Base-by-base conservation (phyloP, 2,329 filamentous ascomycete species). In the Tolypocladium pustulatum region DNA sequence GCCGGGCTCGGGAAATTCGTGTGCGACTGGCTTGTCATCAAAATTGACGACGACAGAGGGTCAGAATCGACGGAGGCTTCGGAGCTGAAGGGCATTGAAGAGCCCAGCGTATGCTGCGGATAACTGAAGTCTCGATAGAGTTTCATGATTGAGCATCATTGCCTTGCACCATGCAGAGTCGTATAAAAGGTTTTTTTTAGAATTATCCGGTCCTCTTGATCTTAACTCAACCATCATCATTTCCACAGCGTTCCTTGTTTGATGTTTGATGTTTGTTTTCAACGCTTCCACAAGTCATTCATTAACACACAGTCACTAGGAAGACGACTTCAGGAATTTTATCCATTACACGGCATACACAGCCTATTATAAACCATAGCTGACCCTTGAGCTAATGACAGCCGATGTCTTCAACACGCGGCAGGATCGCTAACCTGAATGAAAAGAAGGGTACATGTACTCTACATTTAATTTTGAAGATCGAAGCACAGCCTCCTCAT, bases 1-100 rank as follows among this genome's bases (percentile, higher is more conserved):
- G 77, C 77, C 12, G 75, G 76, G 9, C 62, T 81, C 52, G 79
- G 79, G 60, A 81, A 81, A 68, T 81, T 81, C 64, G 62, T 80
- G n/a, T 80, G 76, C 63, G 78, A 81, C 66, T 82, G 79, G 79
- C 68, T 80, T 66, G 75, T 75, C 30, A 69, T 72, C 54, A 74
- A 71, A 58, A 69, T 80, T n/a, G 69, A 75, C 0, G 58, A 73
- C 36, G 68, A 67, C 1, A 62, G 58, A 10, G 27, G 3, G 60
- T 71, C 1, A 65, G 61, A 5, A 62, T 60, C 1, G 63, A 63
- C 5, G 64, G 62, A 1, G 27, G 62, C 62, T 7, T 61, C 66
- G 2, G 67, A 59, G 30, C 64, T 64, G 1, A 65, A 65, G 22
- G 74, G 72, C 0, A 70, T 78, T 10, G 75, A 79, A 56, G 78